Percentiles rank a stretch among this genome's conserved stretches.
Evolutionary conservation across 2,329 filamentous ascomycete genomes (phyloP).

Genomic region (Aspergillus ochraceoroseus): DNA sequence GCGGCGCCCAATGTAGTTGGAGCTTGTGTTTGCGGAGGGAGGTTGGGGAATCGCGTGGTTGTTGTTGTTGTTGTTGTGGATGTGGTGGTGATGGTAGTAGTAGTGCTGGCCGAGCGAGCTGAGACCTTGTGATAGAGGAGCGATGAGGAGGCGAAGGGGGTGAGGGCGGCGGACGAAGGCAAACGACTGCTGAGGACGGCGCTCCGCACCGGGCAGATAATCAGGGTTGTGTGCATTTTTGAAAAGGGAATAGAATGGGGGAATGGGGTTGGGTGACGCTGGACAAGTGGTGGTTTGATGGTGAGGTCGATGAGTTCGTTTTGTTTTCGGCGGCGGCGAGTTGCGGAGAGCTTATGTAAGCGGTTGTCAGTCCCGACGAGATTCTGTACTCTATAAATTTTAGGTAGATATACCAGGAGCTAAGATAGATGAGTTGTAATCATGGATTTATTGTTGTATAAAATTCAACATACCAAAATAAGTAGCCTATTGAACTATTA

Average conservation of each 20-base stretch:
- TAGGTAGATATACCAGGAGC: too few species aligned
- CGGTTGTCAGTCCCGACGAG: neutral
- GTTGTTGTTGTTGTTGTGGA: too few species aligned
- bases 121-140: constrained; percentile 21
- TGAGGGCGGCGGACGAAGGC: constrained; percentile 22
- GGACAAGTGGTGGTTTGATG: constrained; percentile 7
- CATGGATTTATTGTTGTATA: too few species aligned
- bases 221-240: constrained; percentile 27
- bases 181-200: constrained; percentile 29
- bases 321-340: neutral
- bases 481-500: too few species aligned
- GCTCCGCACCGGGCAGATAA: constrained; percentile 34
- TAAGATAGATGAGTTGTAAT: too few species aligned
- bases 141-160: constrained; percentile 23
- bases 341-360: neutral
- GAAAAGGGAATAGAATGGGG: constrained; percentile 2
- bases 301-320: neutral
- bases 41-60: constrained; percentile 16
- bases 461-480: too few species aligned
- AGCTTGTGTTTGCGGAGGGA: constrained; percentile 4
- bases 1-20: constrained; percentile 16
- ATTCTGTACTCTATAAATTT: constrained; percentile 23
- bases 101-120: constrained; percentile 25
- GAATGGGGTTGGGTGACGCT: constrained; percentile 3
- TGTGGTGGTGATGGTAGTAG: too few species aligned